phyloP scores from a whole-genome alignment of 495 filamentous ascomycete species.

The Trichodelitschia bisporula region DNA sequence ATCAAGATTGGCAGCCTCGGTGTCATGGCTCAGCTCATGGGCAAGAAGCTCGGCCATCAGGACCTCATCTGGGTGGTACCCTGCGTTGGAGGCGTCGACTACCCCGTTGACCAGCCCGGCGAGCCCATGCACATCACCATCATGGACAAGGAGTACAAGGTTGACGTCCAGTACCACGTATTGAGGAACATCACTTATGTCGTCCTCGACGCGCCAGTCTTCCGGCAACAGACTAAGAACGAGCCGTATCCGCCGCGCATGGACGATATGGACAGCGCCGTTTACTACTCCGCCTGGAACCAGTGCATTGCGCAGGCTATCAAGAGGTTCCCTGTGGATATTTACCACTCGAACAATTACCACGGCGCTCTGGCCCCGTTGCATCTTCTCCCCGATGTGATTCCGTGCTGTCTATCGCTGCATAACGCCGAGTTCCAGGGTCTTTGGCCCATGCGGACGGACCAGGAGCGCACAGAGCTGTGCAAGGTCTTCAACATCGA shows the following conservation, averaged over 20 bases:
- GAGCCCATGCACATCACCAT: conserved; percentile 41
- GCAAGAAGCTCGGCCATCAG: conserved; percentile 38
- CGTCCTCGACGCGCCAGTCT: conserved; percentile 43
- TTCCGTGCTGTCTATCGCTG: conserved; percentile 33
- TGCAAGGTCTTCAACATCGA: conserved; percentile 44
- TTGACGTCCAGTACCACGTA: conserved; percentile 40
- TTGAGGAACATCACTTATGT: conserved; percentile 49
- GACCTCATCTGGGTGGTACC: conserved; percentile 56
- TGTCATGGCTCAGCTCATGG: conserved; percentile 45
- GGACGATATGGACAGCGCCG: conserved; percentile 48
- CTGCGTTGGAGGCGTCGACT: conserved; percentile 43
- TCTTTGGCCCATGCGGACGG: conserved; percentile 47
- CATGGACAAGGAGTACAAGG: conserved; percentile 36
- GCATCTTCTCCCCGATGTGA: conserved; percentile 38
- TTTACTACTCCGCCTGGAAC: conserved; percentile 56
- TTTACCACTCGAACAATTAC: conserved; percentile 69
- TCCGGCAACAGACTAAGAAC: conserved; percentile 38
- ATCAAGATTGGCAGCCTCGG: conserved; percentile 52
- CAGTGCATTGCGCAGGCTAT: conserved; percentile 41
- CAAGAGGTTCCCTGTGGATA: conserved; percentile 33
- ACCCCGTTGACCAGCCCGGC: conserved; percentile 31
- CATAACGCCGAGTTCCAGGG: conserved; percentile 56
- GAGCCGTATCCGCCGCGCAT: conserved; percentile 50
- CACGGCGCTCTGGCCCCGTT: conserved; percentile 50
- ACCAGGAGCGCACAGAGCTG: conserved; percentile 40